These are phyloP conservation scores for Boletus fagicola DNA, from an alignment of 768 basidiomycete species.

Conservation along the genomic window DNA sequence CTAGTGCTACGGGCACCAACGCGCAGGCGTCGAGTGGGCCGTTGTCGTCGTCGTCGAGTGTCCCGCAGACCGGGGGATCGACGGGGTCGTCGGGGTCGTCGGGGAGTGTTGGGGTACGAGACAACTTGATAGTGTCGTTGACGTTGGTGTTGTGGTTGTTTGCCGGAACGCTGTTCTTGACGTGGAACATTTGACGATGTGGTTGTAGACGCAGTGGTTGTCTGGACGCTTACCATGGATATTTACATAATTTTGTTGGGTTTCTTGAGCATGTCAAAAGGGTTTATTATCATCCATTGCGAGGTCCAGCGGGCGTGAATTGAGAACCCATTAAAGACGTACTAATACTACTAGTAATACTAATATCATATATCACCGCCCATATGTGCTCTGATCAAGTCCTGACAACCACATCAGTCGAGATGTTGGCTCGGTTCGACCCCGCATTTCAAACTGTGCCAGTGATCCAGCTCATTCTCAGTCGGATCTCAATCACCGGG, in stretches of 20 bases:
- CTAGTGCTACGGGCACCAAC: constrained; percentile 7
- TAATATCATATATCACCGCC: too few species aligned
- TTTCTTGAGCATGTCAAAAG: too few species aligned
- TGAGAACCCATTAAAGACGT: too few species aligned
- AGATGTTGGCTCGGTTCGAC: too few species aligned
- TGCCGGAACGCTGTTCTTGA: neutral
- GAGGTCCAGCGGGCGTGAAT: too few species aligned
- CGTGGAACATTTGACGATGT: constrained; percentile 7
- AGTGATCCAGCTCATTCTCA: neutral
- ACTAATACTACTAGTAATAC: too few species aligned
- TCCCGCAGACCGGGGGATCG: neutral
- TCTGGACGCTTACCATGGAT: too few species aligned
- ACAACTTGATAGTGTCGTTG: neutral
- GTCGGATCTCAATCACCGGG: neutral
- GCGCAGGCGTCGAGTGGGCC: neutral
- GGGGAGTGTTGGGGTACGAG: neutral
- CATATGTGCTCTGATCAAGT: too few species aligned
- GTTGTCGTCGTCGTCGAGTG: neutral
- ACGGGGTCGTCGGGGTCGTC: constrained; percentile 2
- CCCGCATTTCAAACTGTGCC: neutral
- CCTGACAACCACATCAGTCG: too few species aligned
- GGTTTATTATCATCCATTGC: too few species aligned
- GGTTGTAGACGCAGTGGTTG: too few species aligned
- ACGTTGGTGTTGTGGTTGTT: neutral
- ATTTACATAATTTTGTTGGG: too few species aligned